phyloP scores from a whole-genome alignment of 2,329 filamentous ascomycete genomes.

The Penicillium janthinellum region DNA sequence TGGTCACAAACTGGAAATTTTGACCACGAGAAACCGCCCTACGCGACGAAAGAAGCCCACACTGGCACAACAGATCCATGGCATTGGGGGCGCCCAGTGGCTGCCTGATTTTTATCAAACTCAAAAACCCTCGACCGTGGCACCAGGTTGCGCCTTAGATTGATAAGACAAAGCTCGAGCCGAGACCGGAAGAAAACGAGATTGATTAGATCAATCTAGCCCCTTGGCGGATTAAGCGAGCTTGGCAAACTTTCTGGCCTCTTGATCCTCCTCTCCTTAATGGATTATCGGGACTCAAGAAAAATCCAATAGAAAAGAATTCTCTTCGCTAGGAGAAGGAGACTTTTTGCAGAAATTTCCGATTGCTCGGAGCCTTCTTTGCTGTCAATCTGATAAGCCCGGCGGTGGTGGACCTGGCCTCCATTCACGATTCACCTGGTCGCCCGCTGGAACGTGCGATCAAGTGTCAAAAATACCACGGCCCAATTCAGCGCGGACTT shows the following conservation, averaged over 20 bases:
- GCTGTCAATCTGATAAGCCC: background rate
- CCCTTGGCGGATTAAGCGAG: slow-evolving; percentile 1
- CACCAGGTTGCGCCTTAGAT: background rate
- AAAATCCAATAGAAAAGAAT: too few species aligned
- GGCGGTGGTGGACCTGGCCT: background rate
- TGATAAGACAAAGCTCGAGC: slow-evolving; percentile 2
- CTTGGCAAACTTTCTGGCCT: background rate
- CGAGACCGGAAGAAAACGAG: slow-evolving; percentile 4
- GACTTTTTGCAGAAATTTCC: too few species aligned
- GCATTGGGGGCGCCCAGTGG: background rate
- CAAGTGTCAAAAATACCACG: background rate
- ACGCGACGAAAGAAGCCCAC: background rate
- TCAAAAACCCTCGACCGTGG: background rate
- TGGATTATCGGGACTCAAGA: background rate
- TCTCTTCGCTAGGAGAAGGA: too few species aligned
- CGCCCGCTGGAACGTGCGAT: background rate
- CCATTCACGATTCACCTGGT: too few species aligned
- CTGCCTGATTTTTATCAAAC: background rate
- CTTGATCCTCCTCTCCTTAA: background rate
- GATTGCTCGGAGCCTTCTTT: background rate
- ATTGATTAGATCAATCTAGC: slow-evolving; percentile 7
- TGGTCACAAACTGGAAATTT: background rate
- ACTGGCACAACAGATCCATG: background rate
- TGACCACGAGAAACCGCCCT: background rate
- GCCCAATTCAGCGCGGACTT: background rate